A percentile compares a stretch with the other conserved stretches of the same genome.
phyloP scores from a whole-genome alignment of 768 basidiomycete genomes.

The Hygrocybe punicea region DNA sequence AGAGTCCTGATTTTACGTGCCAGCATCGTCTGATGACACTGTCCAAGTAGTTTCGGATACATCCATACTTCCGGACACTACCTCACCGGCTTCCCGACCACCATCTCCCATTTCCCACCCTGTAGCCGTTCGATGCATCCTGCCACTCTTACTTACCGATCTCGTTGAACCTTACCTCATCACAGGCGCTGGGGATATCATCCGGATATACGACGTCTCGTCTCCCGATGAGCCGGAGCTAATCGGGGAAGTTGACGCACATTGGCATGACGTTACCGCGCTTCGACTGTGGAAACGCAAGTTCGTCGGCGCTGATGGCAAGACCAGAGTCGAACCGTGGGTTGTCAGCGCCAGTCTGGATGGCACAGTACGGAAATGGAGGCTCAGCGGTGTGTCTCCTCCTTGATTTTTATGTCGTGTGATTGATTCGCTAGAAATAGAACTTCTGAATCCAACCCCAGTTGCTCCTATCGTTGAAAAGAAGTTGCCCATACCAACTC shows the following conservation, averaged over 20 bases:
- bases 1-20: background rate
- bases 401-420: background rate
- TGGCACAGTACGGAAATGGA: constrained; percentile 85
- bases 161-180: constrained; percentile 72
- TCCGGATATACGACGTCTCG: constrained; percentile 79
- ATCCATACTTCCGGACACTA: background rate
- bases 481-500: constrained; percentile 10
- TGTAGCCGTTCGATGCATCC: constrained; percentile 64
- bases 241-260: constrained; percentile 74
- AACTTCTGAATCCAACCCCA: constrained; percentile 38
- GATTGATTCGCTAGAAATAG: constrained; percentile 23
- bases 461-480: constrained; percentile 11
- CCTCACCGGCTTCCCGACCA: constrained; percentile 12
- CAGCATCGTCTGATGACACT: constrained; percentile 89
- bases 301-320: constrained; percentile 42
- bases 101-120: constrained; percentile 58
- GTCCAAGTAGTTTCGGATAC: constrained; percentile 58
- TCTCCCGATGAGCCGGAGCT: constrained; percentile 63
- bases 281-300: constrained; percentile 69
- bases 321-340: constrained; percentile 67
- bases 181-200: constrained; percentile 79
- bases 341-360: constrained; percentile 83
- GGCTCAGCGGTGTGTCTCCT: constrained; percentile 51
- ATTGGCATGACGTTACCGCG: constrained; percentile 85
- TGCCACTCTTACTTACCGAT: constrained; percentile 61